phyloP scores from a whole-genome alignment of 345 rosid species.

The Eucalyptus leucophloia region DNA sequence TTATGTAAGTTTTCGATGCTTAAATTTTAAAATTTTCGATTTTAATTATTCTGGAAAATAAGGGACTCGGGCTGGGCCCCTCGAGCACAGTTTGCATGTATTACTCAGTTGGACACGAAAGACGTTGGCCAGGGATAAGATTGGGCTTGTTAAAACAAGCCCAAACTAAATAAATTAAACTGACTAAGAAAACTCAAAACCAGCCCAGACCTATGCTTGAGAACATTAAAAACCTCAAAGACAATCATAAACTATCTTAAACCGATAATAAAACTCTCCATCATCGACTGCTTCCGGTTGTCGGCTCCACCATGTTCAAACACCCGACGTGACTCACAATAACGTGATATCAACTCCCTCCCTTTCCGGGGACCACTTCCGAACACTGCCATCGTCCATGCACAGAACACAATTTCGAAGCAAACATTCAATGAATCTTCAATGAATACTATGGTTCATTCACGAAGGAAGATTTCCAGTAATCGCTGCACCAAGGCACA shows the following conservation, averaged over 20 bases:
- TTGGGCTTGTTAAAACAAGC: too few species aligned
- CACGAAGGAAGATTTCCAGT: background rate
- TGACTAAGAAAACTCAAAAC: too few species aligned
- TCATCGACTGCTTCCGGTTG: background rate
- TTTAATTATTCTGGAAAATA: too few species aligned
- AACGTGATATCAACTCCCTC: background rate
- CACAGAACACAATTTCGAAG: background rate
- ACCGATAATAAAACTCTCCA: background rate
- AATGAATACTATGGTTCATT: background rate
- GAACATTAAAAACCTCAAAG: background rate
- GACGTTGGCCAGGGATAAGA: too few species aligned
- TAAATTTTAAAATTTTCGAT: too few species aligned
- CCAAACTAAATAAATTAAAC: too few species aligned
- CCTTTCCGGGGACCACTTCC: background rate
- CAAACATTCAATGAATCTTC: background rate
- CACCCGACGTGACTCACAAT: too few species aligned
- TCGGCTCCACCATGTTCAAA: background rate
- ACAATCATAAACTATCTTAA: background rate
- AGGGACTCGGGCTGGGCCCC: too few species aligned
- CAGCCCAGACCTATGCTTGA: too few species aligned
- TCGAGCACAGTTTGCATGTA: too few species aligned
- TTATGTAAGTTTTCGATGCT: too few species aligned
- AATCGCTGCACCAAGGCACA: background rate
- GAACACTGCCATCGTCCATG: background rate
- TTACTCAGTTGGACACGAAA: too few species aligned